Evolutionary conservation across 768 basidiomycete species (phyloP), one percentile per base, ranked within the genome.

Genomic region (Obba rivulosa): DNA sequence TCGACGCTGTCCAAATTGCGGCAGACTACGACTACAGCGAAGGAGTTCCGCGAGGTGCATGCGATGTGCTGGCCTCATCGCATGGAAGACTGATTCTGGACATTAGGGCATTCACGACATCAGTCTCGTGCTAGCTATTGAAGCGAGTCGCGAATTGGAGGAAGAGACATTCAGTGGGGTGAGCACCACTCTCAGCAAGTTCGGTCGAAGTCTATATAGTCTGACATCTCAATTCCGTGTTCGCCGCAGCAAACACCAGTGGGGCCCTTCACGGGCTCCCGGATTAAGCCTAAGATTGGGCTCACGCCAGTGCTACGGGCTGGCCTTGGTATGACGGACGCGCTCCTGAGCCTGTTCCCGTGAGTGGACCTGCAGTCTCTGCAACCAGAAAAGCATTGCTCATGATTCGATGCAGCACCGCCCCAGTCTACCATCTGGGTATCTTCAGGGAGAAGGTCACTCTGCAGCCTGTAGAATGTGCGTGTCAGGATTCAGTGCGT

Each of bases 271-370:
- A 84, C 74, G 16, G 95, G 94, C 20, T 79, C 80, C 3, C 66
- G 62, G 21, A 77, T 98, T 65, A 87, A 84, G 56, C 79, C 85
- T 8, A 76, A 80, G 40, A 78, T 98, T 45, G 95, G 91, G 4
- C 67, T 98, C 46, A 85, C 90, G 2, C 95, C 95, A 35, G 91
- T 98, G 58, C 73, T 98, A 48, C 82, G 95, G 34, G 95, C 95
- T 24, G 95, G 95, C 4, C 69, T 94, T 53, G 92, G 92, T 16
- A 94, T 98, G 92, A 79, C 87, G 1, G 91, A 95, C 57, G 90
- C 88, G 18, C 66, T 96, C 61, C 69, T 94, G 51, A 79, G 79
- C 45, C 72, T 94, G 43, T 95, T 94, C 66, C 93, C 92, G 75
- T 87, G 73, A 34, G 88, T 74, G 13, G 35, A 4, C 24, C 40